Conservation (phyloP, 2,329 filamentous ascomycete species). For the Aspergillus pseudonomiae region DNA sequence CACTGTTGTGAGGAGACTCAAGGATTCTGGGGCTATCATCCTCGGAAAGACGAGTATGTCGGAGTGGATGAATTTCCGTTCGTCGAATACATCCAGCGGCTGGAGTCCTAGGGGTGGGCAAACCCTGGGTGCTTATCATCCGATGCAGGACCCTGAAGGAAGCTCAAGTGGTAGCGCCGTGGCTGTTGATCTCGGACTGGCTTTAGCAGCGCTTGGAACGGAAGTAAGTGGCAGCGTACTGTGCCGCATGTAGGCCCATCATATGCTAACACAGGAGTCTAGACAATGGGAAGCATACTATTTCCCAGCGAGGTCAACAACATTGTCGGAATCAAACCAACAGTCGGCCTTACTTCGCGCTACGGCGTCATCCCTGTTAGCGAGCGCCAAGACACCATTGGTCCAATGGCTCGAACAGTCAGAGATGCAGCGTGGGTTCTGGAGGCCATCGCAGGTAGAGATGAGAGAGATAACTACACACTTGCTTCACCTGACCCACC, state of each 20-base stretch:
- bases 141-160: slow-evolving; percentile 63
- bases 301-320: slow-evolving; percentile 60
- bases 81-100: slow-evolving; percentile 58
- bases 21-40: slow-evolving; percentile 64
- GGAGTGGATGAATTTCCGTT: slow-evolving; percentile 67
- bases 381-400: slow-evolving; percentile 59
- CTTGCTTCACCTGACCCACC: slow-evolving; percentile 57
- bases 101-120: slow-evolving; percentile 70
- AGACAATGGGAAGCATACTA: slow-evolving; percentile 66
- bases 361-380: slow-evolving; percentile 66
- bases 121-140: slow-evolving; percentile 62
- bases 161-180: slow-evolving; percentile 67
- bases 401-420: slow-evolving; percentile 61
- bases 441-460: slow-evolving; percentile 60
- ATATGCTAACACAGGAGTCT: slow-evolving; percentile 16
- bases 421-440: slow-evolving; percentile 62
- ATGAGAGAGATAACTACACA: slow-evolving; percentile 60
- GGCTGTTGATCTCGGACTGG: slow-evolving; percentile 60
- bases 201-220: slow-evolving; percentile 61
- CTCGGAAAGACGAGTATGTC: slow-evolving; percentile 68
- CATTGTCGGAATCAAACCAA: slow-evolving; percentile 69
- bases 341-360: slow-evolving; percentile 64
- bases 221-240: slow-evolving; percentile 43
- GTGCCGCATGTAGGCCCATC: not conserved
- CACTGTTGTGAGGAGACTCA: slow-evolving; percentile 62